Evolutionary conservation across 129 eudicot species (phyloP).

Genomic region (Sambucus nigra): DNA sequence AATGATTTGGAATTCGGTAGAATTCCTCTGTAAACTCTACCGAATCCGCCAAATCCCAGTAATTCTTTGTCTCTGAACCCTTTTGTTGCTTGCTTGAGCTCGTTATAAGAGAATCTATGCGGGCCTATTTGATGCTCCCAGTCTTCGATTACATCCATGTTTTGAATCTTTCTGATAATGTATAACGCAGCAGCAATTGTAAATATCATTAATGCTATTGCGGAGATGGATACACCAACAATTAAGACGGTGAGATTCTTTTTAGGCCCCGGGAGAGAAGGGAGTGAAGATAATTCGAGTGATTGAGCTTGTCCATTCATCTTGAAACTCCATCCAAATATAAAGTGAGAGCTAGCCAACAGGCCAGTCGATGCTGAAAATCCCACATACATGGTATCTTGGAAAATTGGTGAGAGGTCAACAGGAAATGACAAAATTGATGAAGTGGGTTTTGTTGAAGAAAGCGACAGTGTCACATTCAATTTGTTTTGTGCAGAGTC

Average conservation of each 20-base stretch:
- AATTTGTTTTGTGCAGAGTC: conserved; percentile 32
- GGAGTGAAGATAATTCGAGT: conserved; percentile 43
- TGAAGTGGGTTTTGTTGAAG: conserved; percentile 38
- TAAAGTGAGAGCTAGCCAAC: conserved; percentile 72
- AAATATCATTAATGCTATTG: conserved; percentile 17
- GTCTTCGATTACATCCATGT: conserved; percentile 51
- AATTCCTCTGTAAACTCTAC: conserved; percentile 68
- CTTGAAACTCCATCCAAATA: conserved; percentile 76
- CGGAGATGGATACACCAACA: conserved; percentile 30
- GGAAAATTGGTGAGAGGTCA: conserved; percentile 42
- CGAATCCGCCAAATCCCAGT: conserved; percentile 87
- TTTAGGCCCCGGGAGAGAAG: conserved; percentile 38
- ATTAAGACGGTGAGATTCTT: conserved; percentile 29
- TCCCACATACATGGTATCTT: conserved; percentile 62
- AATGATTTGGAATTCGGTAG: conserved; percentile 37
- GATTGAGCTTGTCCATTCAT: conserved; percentile 47
- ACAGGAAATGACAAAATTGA: conserved; percentile 42
- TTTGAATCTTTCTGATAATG: conserved; percentile 31
- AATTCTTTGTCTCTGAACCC: conserved; percentile 60
- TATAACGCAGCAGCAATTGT: conserved; percentile 20
- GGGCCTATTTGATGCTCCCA: conserved; percentile 87
- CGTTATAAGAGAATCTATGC: conserved; percentile 61
- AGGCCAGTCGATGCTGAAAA: conserved; percentile 81
- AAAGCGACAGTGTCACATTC: conserved; percentile 50
- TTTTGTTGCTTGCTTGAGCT: conserved; percentile 64